phyloP scores from a whole-genome alignment of 2,329 filamentous ascomycete genomes.

The Aspergillus sergii region DNA sequence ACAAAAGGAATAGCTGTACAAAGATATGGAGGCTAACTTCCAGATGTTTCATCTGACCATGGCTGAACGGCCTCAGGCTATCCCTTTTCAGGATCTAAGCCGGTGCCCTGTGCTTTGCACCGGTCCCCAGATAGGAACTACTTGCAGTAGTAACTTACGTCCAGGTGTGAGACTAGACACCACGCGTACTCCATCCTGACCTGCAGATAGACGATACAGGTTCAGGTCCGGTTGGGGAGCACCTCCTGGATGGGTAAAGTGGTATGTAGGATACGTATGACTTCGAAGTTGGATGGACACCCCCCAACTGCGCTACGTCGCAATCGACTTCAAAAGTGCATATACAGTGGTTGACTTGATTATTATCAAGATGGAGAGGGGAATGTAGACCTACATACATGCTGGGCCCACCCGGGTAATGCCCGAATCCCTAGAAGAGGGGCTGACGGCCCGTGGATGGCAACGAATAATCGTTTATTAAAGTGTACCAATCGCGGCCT shows the following conservation, averaged over 20 bases:
- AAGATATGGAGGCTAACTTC: conserved; percentile 2
- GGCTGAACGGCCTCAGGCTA: conserved; percentile 16
- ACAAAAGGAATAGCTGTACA: neutral
- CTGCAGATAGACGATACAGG: neutral
- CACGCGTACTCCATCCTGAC: neutral
- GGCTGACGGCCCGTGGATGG: conserved; percentile 27
- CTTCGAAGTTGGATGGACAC: too few relatives aligned
- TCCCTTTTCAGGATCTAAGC: conserved; percentile 20
- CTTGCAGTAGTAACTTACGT: conserved; percentile 18
- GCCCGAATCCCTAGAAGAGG: conserved; percentile 23
- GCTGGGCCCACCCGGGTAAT: conserved; percentile 25
- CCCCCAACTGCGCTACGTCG: too few relatives aligned
- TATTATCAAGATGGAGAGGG: too few relatives aligned
- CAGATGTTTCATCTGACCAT: conserved; percentile 17
- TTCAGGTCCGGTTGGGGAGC: too few relatives aligned
- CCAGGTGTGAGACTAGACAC: neutral
- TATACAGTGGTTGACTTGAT: too few relatives aligned
- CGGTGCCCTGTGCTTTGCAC: conserved; percentile 19
- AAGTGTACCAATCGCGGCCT: conserved; percentile 9
- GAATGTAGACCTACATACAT: conserved; percentile 2
- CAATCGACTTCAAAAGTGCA: too few relatives aligned
- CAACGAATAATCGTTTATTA: conserved; percentile 12
- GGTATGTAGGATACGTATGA: neutral
- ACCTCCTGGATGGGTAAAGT: too few relatives aligned
- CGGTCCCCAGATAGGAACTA: conserved; percentile 21